A percentile compares a stretch with the other conserved stretches of the same genome.
Conservation (phyloP, 2,329 filamentous ascomycete genomes). For the Periconia sp. region DNA sequence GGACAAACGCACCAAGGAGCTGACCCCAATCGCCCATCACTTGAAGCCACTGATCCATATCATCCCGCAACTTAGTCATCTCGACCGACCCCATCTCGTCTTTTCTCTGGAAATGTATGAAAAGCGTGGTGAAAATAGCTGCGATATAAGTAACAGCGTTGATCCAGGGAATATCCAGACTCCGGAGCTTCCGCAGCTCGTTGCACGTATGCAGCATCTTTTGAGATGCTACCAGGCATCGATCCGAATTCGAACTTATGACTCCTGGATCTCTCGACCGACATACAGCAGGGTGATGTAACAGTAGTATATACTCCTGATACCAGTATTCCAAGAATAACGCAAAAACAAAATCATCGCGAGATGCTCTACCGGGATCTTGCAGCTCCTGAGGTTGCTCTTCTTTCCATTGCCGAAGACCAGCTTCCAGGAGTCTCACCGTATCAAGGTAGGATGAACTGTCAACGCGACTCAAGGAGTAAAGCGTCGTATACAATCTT, state of each 20-base stretch:
- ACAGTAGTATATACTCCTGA: constrained; percentile 52
- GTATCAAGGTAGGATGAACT: constrained; percentile 62
- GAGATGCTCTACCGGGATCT: constrained; percentile 47
- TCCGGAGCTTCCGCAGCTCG: constrained; percentile 64
- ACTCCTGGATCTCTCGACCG: constrained; percentile 59
- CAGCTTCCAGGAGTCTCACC: constrained; percentile 66
- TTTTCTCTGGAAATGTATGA: constrained; percentile 68
- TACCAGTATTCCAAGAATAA: constrained; percentile 54
- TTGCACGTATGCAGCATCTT: constrained; percentile 64
- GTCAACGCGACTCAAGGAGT: constrained; percentile 66
- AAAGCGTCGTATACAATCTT: constrained; percentile 76
- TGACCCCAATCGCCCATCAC: constrained; percentile 68
- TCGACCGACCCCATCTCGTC: constrained; percentile 61
- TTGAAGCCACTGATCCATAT: constrained; percentile 70
- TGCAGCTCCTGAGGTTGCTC: constrained; percentile 64
- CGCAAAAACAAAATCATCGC: constrained; percentile 52
- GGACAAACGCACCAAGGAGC: constrained; percentile 63
- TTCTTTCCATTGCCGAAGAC: constrained; percentile 64
- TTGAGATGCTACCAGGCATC: constrained; percentile 67
- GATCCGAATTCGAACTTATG: constrained; percentile 54
- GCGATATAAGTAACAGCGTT: constrained; percentile 71
- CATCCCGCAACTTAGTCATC: constrained; percentile 60
- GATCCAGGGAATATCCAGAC: constrained; percentile 78
- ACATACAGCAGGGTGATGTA: constrained; percentile 58
- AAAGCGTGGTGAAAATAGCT: constrained; percentile 72